Percentiles rank a stretch among this genome's conserved stretches.
Conservation (phyloP, 176 grass and related monocot species). For the Avena sativa region DNA sequence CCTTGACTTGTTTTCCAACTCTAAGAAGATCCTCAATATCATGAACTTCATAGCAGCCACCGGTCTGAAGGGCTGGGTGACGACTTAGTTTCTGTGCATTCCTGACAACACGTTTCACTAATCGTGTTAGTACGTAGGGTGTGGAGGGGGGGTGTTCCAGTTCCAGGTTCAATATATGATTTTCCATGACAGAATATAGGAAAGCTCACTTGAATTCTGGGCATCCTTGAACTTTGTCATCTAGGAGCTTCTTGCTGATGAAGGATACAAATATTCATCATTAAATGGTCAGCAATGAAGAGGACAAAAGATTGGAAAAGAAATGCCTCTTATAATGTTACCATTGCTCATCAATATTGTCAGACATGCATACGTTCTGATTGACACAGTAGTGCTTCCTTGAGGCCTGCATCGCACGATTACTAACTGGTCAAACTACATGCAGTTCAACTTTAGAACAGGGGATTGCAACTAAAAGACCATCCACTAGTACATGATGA, state of each 20-base stretch:
- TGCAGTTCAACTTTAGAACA: background rate
- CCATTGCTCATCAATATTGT: conserved; percentile 80
- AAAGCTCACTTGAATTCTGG: conserved; percentile 85
- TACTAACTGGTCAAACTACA: background rate
- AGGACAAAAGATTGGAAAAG: conserved; percentile 19
- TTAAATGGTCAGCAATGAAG: conserved; percentile 28
- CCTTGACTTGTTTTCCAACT: conserved; percentile 72
- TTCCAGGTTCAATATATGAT: conserved; percentile 12
- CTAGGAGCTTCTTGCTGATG: conserved; percentile 75
- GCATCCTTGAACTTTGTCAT: conserved; percentile 71
- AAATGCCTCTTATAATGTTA: conserved; percentile 40
- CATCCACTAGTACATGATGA: background rate
- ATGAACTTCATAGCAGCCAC: conserved; percentile 92
- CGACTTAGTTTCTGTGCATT: conserved; percentile 87
- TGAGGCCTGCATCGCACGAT: conserved; percentile 67
- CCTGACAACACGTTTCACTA: conserved; percentile 50
- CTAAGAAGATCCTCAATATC: conserved; percentile 97
- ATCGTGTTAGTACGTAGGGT: conserved; percentile 22
- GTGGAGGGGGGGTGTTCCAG: background rate
- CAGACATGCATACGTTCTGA: conserved; percentile 59
- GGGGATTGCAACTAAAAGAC: background rate
- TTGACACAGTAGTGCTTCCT: conserved; percentile 95
- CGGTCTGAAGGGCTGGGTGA: conserved; percentile 91
- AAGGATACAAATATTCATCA: conserved; percentile 19
- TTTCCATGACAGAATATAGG: conserved; percentile 21